Evolutionary conservation across 805 yeast genomes (phyloP).

Genomic region (Sungouiella thailandica): DNA sequence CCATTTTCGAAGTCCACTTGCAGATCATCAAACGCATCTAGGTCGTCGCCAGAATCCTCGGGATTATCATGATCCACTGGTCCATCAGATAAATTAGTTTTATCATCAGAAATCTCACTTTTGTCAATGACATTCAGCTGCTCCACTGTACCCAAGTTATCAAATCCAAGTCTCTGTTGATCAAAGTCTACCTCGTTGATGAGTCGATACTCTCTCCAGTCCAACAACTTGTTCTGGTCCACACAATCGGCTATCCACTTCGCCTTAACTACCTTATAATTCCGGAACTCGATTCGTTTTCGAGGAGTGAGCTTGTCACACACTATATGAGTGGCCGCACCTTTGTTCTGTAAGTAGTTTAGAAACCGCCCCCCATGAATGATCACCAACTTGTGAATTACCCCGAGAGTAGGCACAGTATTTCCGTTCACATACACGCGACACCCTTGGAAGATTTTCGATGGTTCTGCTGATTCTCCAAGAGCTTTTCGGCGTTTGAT

Average conservation of each 20-base stretch:
- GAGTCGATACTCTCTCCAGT: slow-evolving; percentile 66
- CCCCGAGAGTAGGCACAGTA: slow-evolving; percentile 74
- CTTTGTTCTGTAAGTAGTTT: slow-evolving; percentile 64
- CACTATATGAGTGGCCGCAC: slow-evolving; percentile 76
- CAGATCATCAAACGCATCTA: too few relatives aligned
- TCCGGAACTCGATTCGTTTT: slow-evolving; percentile 59
- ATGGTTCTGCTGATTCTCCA: slow-evolving; percentile 9
- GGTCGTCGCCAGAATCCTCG: too few relatives aligned
- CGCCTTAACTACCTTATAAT: slow-evolving; percentile 75
- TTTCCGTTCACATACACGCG: slow-evolving; percentile 82
- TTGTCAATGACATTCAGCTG: too few relatives aligned
- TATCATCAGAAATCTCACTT: too few relatives aligned
- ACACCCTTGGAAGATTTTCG: slow-evolving; percentile 55
- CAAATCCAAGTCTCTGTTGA: slow-evolving; percentile 38
- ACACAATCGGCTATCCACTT: slow-evolving; percentile 75
- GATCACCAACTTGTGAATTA: slow-evolving; percentile 65
- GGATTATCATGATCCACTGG: too few relatives aligned
- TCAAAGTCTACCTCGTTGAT: slow-evolving; percentile 50
- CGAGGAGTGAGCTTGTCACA: slow-evolving; percentile 77
- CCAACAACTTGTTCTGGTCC: slow-evolving; percentile 39
- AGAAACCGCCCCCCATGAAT: slow-evolving; percentile 76
- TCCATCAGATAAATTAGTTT: too few relatives aligned
- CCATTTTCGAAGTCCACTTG: too few relatives aligned
- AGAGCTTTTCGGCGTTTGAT: slow-evolving; percentile 23
- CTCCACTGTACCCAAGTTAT: too few relatives aligned